phyloP scores from a whole-genome alignment of 2,329 filamentous ascomycete genomes.

The Fusarium subglutinans region DNA sequence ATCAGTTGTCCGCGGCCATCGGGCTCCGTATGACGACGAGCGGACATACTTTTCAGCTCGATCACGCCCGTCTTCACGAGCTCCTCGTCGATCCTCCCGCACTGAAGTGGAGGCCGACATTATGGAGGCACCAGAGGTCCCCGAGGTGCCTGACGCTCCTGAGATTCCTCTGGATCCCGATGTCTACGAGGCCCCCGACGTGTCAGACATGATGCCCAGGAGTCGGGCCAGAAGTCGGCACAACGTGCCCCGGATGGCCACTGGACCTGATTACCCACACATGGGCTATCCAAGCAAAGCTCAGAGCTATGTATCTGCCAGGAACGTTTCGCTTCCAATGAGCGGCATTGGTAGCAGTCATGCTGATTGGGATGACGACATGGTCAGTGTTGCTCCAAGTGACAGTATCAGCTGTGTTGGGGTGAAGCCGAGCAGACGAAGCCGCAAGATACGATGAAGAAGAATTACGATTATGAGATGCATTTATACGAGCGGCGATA shows the following conservation, averaged over 20 bases:
- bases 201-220: constrained; percentile 41
- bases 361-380: constrained; percentile 58
- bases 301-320: constrained; percentile 45
- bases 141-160: constrained; percentile 28
- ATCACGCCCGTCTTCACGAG: constrained; percentile 40
- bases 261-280: constrained; percentile 24
- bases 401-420: constrained; percentile 72
- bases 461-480: constrained; percentile 3
- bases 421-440: constrained; percentile 44
- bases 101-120: constrained; percentile 42
- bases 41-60: constrained; percentile 57
- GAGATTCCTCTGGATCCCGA: constrained; percentile 31
- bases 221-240: constrained; percentile 46
- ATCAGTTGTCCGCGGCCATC: constrained; percentile 37
- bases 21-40: constrained; percentile 47
- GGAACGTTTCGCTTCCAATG: constrained; percentile 51
- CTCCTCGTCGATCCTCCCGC: constrained; percentile 37
- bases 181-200: constrained; percentile 21
- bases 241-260: constrained; percentile 31
- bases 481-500: constrained; percentile 10
- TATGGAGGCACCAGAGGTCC: constrained; percentile 38
- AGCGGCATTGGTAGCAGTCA: constrained; percentile 55
- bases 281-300: constrained; percentile 36
- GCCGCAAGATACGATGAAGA: constrained; percentile 37
- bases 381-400: constrained; percentile 64